Percentiles rank a stretch among this genome's conserved stretches.
These are phyloP conservation scores for Oryza officinalis DNA, from an alignment of 176 grass and related monocot genomes.

Conservation along the genomic window DNA sequence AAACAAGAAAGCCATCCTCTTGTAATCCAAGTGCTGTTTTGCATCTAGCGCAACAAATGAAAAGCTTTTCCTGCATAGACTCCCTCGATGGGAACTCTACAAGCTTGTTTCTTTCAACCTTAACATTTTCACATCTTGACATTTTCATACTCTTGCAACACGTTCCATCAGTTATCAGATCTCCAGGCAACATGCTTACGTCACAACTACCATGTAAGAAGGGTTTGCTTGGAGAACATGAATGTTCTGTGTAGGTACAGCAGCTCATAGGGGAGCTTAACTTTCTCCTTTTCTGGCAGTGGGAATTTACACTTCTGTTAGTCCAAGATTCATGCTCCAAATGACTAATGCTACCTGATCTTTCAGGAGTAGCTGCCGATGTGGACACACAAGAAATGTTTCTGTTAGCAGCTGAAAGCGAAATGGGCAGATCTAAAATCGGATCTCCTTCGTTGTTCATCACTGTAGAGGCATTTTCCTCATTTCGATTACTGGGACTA, in stretches of 20 bases:
- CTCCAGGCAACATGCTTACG: slow-evolving; percentile 12
- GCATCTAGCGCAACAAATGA: slow-evolving; percentile 62
- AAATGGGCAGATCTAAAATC: slow-evolving; percentile 36
- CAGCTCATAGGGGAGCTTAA: slow-evolving; percentile 40
- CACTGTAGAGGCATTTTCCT: slow-evolving; percentile 17
- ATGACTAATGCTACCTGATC: slow-evolving; percentile 27
- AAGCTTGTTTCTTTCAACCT: slow-evolving; percentile 29
- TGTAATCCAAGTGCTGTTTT: slow-evolving; percentile 59
- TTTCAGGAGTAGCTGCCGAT: slow-evolving; percentile 62
- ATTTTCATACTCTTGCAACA: slow-evolving; percentile 27
- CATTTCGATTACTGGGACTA: slow-evolving; percentile 38
- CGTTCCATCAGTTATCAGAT: slow-evolving; percentile 29
- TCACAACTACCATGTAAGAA: slow-evolving; percentile 28
- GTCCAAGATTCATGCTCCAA: slow-evolving; percentile 57
- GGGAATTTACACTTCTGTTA: slow-evolving; percentile 68
- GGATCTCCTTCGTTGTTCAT: slow-evolving; percentile 26
- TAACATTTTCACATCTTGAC: slow-evolving; percentile 44
- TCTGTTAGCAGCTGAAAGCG: slow-evolving; percentile 42
- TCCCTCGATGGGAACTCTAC: slow-evolving; percentile 35
- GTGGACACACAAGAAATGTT: slow-evolving; percentile 51
- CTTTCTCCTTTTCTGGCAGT: slow-evolving; percentile 73
- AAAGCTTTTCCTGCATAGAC: slow-evolving; percentile 38
- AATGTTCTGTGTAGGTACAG: slow-evolving; percentile 40
- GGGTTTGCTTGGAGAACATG: slow-evolving; percentile 40
- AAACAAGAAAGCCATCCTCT: slow-evolving; percentile 58